These are phyloP conservation scores for Luffa aegyptiaca DNA, from an alignment of 306 rosid genomes.

Conservation along the genomic window DNA sequence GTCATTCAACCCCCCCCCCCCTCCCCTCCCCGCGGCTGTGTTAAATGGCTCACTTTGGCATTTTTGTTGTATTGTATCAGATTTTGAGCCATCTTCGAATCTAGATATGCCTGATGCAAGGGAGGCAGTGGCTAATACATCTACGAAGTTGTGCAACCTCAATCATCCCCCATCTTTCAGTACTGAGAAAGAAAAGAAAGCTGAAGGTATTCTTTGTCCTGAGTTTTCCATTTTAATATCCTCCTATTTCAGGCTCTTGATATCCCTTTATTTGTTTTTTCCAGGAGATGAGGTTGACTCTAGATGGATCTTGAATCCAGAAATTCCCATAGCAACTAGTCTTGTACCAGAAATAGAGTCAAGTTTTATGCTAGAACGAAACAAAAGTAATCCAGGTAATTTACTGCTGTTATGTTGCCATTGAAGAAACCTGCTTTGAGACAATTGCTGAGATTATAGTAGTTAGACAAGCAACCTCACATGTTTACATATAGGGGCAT, in stretches of 20 bases:
- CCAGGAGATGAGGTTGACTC: slow-evolving; percentile 38
- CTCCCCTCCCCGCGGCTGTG: background rate
- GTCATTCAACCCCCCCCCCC: background rate
- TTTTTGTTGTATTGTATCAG: background rate
- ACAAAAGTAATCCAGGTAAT: slow-evolving; percentile 10
- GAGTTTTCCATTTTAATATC: background rate
- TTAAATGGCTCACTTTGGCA: background rate
- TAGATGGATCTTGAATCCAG: slow-evolving; percentile 24
- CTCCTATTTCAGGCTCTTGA: background rate
- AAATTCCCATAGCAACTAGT: background rate
- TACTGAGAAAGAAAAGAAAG: slow-evolving; percentile 36
- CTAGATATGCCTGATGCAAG: slow-evolving; percentile 31
- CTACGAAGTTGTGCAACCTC: slow-evolving; percentile 18
- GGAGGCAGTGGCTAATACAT: slow-evolving; percentile 29
- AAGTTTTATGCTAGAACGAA: background rate
- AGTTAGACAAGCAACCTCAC: background rate
- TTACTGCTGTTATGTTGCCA: background rate
- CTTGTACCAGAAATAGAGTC: background rate
- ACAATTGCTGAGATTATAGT: background rate
- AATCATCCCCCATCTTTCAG: slow-evolving; percentile 20
- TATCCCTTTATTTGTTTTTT: background rate
- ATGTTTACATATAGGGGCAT: background rate
- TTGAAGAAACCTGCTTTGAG: background rate
- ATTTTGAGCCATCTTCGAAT: slow-evolving; percentile 29
- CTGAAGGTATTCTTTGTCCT: slow-evolving; percentile 19